Evolutionary conservation across 768 basidiomycete species (phyloP).

Genomic region (Mycena capillaripes): DNA sequence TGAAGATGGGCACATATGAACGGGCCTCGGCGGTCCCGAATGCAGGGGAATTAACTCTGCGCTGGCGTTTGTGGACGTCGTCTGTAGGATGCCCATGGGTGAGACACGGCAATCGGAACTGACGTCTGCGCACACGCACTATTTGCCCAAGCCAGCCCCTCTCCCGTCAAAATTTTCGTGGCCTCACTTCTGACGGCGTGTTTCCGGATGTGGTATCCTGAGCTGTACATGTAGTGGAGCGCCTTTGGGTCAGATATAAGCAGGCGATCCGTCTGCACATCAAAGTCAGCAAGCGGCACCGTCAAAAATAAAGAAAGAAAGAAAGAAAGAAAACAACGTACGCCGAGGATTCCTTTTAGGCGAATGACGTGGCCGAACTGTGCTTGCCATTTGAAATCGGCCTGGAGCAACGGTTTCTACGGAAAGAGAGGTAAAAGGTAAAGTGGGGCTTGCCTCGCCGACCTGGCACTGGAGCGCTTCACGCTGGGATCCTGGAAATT

Average conservation of each 20-base stretch:
- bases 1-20: conserved; percentile 65
- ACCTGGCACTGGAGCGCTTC: conserved; percentile 67
- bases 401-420: conserved; percentile 32
- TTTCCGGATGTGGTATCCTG: conserved; percentile 67
- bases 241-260: conserved; percentile 70
- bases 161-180: conserved; percentile 64
- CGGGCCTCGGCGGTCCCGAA: conserved; percentile 67
- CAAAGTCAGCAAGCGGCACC: not conserved
- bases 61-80: conserved; percentile 65
- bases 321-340: not conserved
- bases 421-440: not conserved
- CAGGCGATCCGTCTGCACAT: conserved; percentile 62
- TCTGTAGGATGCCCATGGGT: conserved; percentile 40
- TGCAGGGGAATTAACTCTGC: conserved; percentile 67
- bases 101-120: not conserved
- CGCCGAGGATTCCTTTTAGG: conserved; percentile 59
- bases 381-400: conserved; percentile 67
- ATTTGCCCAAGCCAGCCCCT: conserved; percentile 68
- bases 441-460: conserved; percentile 42
- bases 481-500: conserved; percentile 61
- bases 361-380: conserved; percentile 66
- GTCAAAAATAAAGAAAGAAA: not conserved
- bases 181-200: conserved; percentile 65
- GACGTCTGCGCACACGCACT: not conserved
- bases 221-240: conserved; percentile 55